Evolutionary conservation across 2,329 filamentous ascomycete genomes (phyloP), one percentile per base, ranked within the genome.

Genomic region (Zarea fungicola): DNA sequence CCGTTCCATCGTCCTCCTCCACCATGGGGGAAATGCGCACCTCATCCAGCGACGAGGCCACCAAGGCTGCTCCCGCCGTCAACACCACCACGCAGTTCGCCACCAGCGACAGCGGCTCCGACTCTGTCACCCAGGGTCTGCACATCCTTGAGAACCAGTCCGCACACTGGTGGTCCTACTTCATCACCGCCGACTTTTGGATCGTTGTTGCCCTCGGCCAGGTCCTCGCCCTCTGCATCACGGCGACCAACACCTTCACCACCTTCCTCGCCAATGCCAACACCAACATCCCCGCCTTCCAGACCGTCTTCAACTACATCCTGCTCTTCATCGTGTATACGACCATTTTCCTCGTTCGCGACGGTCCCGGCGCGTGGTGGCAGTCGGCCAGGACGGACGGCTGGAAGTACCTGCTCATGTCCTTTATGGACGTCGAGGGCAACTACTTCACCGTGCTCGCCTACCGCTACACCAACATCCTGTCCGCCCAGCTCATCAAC

Each of bases 391-490:
- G 71, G 45, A 78, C 75, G 52, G 85, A 95, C 63, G 89, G 90
- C 51, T 97, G 92, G 93, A 89, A 89, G 70, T 97, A 95, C 71
- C 78, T 95, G 60, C 88, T 96, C 66, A 81, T 99, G 53, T 83
- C 87, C 45, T 96, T 97, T 68, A 79, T 93, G 58, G 93, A 99
- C 63, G 92, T 97, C 42, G 81, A 96, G 70, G 93, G 93, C 53
- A 99, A 99, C 72, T 99, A 96, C 75, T 97, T 97, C 65, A 91
- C 91, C 60, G 92, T 99, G 43, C 78, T 96, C 42, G 93, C 92
- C 5, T 99, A 97, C 73, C 80, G 86, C 52, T 83, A 95, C 74
- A 96, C 92, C 48, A 96, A 91, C 61, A 85, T 96, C 58, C 78
- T 97, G 42, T 93, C 87, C 18, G 90, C 90, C 14, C 91, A 97